Conservation (phyloP, 495 filamentous ascomycete species). For the Viridothelium virens region DNA sequence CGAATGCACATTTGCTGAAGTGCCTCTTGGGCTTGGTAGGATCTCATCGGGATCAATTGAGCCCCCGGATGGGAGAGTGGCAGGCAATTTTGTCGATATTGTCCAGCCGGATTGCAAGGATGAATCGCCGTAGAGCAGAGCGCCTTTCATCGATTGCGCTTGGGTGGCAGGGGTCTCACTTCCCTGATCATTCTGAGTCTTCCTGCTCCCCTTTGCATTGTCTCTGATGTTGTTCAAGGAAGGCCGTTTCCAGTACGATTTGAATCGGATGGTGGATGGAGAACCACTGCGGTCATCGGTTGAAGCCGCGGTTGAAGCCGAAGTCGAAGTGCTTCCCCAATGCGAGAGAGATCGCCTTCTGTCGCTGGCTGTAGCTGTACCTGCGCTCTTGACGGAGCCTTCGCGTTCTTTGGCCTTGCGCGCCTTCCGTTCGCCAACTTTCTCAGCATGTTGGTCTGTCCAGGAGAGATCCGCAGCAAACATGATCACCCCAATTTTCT, state of each 20-base stretch:
- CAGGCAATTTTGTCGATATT: constrained; percentile 6
- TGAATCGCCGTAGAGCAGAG: neutral
- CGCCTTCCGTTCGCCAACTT: constrained; percentile 8
- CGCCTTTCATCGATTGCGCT: neutral
- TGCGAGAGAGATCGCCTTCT: neutral
- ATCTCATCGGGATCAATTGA: constrained; percentile 8
- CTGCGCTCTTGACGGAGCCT: neutral
- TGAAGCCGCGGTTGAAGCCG: neutral
- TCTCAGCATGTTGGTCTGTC: constrained; percentile 6
- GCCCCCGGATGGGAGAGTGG: constrained; percentile 6
- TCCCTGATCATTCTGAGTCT: neutral
- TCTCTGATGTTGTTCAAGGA: neutral
- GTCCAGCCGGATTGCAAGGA: neutral
- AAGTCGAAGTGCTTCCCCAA: neutral
- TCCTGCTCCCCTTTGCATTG: neutral
- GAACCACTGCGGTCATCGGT: neutral
- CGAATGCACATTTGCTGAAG: neutral
- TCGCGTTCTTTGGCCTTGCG: constrained; percentile 5
- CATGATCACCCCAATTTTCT: neutral
- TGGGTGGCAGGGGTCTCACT: neutral
- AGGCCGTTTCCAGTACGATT: constrained; percentile 1
- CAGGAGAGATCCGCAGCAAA: constrained; percentile 7
- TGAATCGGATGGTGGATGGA: neutral
- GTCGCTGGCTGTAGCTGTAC: neutral
- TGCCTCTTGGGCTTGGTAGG: neutral